Evolutionary conservation across 805 yeast species (phyloP).

Genomic region (Ogataea trehalophila): DNA sequence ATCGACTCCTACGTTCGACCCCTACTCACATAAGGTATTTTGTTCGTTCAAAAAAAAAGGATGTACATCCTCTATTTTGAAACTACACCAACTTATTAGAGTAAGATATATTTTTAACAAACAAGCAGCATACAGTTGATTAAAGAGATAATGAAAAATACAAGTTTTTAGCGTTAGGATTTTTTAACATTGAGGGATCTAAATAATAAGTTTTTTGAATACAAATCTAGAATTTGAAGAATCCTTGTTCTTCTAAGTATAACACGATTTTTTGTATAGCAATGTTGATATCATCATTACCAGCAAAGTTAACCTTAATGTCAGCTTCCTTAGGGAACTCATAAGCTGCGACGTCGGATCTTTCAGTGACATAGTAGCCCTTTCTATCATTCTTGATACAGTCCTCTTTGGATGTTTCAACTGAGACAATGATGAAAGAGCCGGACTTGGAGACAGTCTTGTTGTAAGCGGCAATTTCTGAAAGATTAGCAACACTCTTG

Average conservation of each 20-base stretch:
- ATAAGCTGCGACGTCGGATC: constrained; percentile 44
- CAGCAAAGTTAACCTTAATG: constrained; percentile 48
- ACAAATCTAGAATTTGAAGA: constrained; percentile 47
- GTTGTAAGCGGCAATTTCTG: constrained; percentile 39
- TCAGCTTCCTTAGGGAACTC: constrained; percentile 50
- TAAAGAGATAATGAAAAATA: no score
- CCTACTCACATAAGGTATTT: no score
- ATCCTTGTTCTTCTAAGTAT: constrained; percentile 78
- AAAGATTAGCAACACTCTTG: constrained; percentile 38
- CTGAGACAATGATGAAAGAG: constrained; percentile 46
- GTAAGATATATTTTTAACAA: no score
- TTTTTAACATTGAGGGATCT: no score
- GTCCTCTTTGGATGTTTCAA: constrained; percentile 43
- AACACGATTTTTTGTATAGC: constrained; percentile 71
- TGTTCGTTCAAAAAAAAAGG: no score
- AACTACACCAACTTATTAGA: no score
- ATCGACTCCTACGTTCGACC: no score
- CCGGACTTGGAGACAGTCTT: constrained; percentile 44
- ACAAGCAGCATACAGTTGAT: no score
- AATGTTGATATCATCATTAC: constrained; percentile 50
- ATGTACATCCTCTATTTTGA: no score
- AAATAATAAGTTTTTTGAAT: background rate
- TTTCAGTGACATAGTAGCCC: constrained; percentile 43
- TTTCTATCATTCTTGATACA: constrained; percentile 44
- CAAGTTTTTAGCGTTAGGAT: no score